Evolutionary conservation across 129 eudicot species (phyloP).

Genomic region (Lactuca sativa): DNA sequence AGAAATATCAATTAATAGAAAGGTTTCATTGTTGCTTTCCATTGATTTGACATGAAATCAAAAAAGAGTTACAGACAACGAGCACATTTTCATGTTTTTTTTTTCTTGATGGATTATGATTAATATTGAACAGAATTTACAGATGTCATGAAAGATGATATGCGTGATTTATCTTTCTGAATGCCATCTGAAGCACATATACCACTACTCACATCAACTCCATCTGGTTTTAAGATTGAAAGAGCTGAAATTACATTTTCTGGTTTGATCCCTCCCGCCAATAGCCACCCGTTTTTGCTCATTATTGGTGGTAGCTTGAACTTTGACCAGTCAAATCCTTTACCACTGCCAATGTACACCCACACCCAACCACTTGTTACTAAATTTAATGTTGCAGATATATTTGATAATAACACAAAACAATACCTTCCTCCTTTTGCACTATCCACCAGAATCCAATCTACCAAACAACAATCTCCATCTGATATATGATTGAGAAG

Average conservation of each 20-base stretch:
- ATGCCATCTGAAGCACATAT: constrained; percentile 88
- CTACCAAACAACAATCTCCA: constrained; percentile 75
- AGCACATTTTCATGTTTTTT: background rate
- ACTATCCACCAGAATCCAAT: constrained; percentile 94
- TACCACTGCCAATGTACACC: constrained; percentile 58
- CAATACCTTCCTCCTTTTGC: constrained; percentile 81
- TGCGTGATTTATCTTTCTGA: constrained; percentile 64
- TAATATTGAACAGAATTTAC: constrained; percentile 57
- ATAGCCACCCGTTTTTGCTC: constrained; percentile 88
- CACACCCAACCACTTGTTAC: constrained; percentile 4
- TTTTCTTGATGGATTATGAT: constrained; percentile 1
- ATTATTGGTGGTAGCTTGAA: constrained; percentile 71
- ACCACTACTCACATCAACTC: constrained; percentile 95
- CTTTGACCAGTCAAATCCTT: constrained; percentile 83
- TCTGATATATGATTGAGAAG: constrained; percentile 73
- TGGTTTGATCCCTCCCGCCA: constrained; percentile 90
- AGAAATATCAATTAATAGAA: constrained; percentile 1
- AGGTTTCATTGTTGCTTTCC: background rate
- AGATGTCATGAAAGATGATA: constrained; percentile 68
- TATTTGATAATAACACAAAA: too few relatives aligned
- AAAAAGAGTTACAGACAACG: background rate
- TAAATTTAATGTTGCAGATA: too few relatives aligned
- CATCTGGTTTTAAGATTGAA: constrained; percentile 63
- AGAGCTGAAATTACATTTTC: constrained; percentile 69
- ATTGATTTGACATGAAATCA: background rate